Evolutionary conservation across 1,284 basidiomycete species (phyloP).

Genomic region (Trichosporon sp.): DNA sequence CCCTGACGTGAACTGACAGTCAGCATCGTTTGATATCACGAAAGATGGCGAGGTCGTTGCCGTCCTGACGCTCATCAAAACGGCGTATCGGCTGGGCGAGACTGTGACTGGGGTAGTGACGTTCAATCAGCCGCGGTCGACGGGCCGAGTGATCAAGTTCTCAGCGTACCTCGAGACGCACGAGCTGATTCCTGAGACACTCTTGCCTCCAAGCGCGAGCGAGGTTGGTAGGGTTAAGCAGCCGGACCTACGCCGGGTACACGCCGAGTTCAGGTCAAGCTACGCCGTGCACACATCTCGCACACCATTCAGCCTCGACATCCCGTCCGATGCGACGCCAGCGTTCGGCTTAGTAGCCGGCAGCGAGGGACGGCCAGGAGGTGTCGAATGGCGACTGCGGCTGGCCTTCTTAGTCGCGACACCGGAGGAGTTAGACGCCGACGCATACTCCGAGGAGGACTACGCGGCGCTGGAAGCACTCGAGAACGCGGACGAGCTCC

Average conservation of each 20-base stretch:
- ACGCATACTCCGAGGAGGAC: neutral
- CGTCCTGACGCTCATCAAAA: conserved; percentile 82
- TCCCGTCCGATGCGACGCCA: conserved; percentile 80
- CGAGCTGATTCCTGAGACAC: conserved; percentile 62
- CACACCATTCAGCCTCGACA: conserved; percentile 76
- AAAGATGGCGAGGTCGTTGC: conserved; percentile 84
- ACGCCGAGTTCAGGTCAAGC: conserved; percentile 74
- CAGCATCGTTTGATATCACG: conserved; percentile 86
- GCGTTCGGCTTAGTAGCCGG: conserved; percentile 58
- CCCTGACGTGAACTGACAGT: neutral
- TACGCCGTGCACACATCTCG: conserved; percentile 65
- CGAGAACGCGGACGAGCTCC: neutral
- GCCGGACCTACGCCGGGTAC: conserved; percentile 52
- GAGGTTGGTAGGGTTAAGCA: conserved; percentile 22
- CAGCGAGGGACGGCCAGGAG: conserved; percentile 35
- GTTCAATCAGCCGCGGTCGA: conserved; percentile 56
- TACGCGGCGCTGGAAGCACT: neutral
- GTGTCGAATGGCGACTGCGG: conserved; percentile 72
- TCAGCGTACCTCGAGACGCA: conserved; percentile 79
- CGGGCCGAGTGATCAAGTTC: conserved; percentile 52
- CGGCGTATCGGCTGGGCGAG: conserved; percentile 80
- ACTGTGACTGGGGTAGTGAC: conserved; percentile 81
- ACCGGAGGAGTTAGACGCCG: conserved; percentile 28
- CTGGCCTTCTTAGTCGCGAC: conserved; percentile 73
- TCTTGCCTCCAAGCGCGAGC: conserved; percentile 51